Percentiles rank a stretch among this genome's conserved stretches.
Evolutionary conservation across 306 rosid genomes (phyloP).

Genomic region (Neltuma alba): DNA sequence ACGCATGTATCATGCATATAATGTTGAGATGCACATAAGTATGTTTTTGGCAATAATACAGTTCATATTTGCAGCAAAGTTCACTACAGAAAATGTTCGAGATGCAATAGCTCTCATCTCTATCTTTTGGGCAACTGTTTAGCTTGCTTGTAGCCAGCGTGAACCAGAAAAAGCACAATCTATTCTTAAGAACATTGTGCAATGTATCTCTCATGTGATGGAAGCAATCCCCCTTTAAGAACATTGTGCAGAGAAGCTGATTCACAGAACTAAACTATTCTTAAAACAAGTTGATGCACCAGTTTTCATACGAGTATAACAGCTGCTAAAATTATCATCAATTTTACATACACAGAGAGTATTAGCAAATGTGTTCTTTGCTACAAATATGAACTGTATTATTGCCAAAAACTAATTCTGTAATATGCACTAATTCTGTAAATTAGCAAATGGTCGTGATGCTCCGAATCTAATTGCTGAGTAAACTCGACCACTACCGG

Average conservation of each 20-base stretch:
- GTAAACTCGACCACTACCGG: neutral
- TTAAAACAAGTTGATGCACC: constrained; percentile 17
- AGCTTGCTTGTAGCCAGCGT: neutral
- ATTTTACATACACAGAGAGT: neutral
- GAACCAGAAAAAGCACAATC: constrained; percentile 8
- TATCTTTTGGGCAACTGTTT: neutral
- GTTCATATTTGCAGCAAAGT: constrained; percentile 2
- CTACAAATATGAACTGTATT: too few relatives aligned
- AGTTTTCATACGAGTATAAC: neutral
- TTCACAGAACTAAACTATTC: neutral
- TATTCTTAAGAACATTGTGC: constrained; percentile 10
- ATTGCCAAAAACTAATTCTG: too few relatives aligned
- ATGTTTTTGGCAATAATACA: neutral
- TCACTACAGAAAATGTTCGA: neutral
- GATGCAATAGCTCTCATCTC: neutral
- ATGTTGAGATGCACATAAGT: neutral
- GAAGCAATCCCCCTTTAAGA: constrained; percentile 20
- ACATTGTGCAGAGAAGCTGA: neutral
- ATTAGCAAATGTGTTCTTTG: neutral
- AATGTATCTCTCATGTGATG: neutral
- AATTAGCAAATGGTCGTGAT: constrained; percentile 17
- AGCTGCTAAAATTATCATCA: constrained; percentile 3
- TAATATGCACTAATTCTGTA: neutral
- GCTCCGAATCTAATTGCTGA: constrained; percentile 1
- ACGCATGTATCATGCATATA: constrained; percentile 4